Conservation (phyloP, 805 yeast species). For the Yamadazyma laniorum region DNA sequence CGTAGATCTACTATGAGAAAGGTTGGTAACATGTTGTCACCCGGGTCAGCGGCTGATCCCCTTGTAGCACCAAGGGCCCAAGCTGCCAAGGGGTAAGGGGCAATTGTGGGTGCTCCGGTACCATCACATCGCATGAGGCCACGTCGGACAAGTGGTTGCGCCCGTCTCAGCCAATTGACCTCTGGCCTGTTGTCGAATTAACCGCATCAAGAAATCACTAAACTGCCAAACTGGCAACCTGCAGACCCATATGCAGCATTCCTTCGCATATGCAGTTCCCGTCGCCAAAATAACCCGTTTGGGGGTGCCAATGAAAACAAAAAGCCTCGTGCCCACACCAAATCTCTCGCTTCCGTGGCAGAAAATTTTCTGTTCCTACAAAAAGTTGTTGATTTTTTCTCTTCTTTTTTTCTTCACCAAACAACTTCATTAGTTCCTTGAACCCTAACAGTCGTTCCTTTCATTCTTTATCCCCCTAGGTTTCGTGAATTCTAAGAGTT, state of each 20-base stretch:
- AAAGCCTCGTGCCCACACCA: background rate
- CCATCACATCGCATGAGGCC: no score
- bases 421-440: conserved; percentile 17
- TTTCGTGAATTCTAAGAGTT: conserved; percentile 2
- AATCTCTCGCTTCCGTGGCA: background rate
- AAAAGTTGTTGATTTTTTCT: conserved; percentile 7
- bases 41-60: no score
- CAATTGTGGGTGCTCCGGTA: no score
- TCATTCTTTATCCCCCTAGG: conserved; percentile 11
- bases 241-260: background rate
- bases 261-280: no score
- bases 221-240: background rate
- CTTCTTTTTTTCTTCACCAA: conserved; percentile 13
- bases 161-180: background rate
- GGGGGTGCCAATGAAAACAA: no score
- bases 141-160: no score
- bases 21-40: no score
- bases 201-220: background rate
- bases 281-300: no score
- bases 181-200: background rate
- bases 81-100: no score
- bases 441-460: conserved; percentile 40
- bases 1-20: no score
- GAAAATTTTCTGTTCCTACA: background rate
- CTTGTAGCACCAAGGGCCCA: no score